These are phyloP conservation scores for Neurospora sp. DNA, from an alignment of 2,329 filamentous ascomycete species.

Conservation along the genomic window DNA sequence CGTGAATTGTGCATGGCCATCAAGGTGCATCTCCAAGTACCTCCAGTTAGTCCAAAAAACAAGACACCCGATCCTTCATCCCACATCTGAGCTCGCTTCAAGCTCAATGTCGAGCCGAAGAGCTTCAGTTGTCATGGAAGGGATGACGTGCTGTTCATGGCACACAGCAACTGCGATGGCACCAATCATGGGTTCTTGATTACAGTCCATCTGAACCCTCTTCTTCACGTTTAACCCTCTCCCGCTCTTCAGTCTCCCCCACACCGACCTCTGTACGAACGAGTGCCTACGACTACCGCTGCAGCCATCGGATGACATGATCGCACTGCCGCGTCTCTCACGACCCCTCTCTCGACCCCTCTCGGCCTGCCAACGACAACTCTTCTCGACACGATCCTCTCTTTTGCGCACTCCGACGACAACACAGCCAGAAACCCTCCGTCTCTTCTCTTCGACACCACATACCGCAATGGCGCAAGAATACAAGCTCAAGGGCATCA, in stretches of 20 bases:
- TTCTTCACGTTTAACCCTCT: not conserved
- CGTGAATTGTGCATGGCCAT: not conserved
- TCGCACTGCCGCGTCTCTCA: not conserved
- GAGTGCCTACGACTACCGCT: not conserved
- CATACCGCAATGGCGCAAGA: conserved; percentile 41
- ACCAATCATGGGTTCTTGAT: not conserved
- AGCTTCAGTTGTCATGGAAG: too few relatives aligned
- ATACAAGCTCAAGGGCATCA: conserved; percentile 67
- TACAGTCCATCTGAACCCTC: not conserved
- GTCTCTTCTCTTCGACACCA: conserved; percentile 11
- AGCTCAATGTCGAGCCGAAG: not conserved
- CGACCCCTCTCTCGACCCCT: not conserved
- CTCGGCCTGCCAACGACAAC: not conserved
- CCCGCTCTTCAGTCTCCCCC: not conserved
- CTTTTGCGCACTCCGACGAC: not conserved
- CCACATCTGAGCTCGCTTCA: not conserved
- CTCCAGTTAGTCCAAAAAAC: not conserved
- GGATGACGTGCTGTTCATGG: not conserved
- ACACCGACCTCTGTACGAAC: too few relatives aligned
- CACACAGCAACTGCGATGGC: not conserved
- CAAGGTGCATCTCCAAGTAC: not conserved
- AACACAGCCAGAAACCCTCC: not conserved
- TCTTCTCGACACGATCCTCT: not conserved
- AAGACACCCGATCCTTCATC: not conserved
- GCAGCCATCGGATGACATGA: not conserved